Conservation (phyloP, 352 stramenopile genomes). For the Pythium phragmitis region DNA sequence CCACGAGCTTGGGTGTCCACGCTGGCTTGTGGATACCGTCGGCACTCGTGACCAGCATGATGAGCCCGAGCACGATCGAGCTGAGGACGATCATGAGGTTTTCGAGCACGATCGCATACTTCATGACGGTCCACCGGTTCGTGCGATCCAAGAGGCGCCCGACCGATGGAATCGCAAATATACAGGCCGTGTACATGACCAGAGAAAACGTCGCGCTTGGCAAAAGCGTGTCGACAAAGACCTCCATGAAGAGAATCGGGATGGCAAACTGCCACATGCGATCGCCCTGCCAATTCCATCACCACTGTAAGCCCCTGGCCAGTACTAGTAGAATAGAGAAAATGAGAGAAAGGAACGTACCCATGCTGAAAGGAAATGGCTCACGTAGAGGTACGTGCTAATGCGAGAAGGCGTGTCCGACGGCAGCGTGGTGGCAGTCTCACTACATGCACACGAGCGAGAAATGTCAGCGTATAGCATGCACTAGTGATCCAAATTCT, state of each 20-base stretch:
- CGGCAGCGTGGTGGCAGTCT: neutral
- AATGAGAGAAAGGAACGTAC: conserved; percentile 25
- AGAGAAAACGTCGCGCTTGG: conserved; percentile 54
- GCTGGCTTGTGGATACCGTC: conserved; percentile 50
- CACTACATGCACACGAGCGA: neutral
- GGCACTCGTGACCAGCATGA: conserved; percentile 65
- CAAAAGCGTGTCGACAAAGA: conserved; percentile 29
- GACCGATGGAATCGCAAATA: conserved; percentile 68
- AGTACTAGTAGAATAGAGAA: neutral
- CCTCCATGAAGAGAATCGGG: conserved; percentile 18
- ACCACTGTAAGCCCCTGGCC: neutral
- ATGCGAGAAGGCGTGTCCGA: conserved; percentile 31
- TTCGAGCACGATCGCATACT: conserved; percentile 69
- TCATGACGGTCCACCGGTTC: conserved; percentile 70
- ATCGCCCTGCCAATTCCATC: conserved; percentile 3
- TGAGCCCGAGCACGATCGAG: conserved; percentile 50
- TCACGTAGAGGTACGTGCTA: conserved; percentile 71
- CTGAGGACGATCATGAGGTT: conserved; percentile 80
- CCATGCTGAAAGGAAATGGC: conserved; percentile 76
- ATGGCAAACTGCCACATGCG: conserved; percentile 19
- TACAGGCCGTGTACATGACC: conserved; percentile 43
- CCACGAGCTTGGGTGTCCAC: conserved; percentile 48
- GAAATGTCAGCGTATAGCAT: too few species aligned
- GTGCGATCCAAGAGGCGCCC: conserved; percentile 33
- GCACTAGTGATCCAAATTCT: neutral